A percentile compares a stretch with the other conserved stretches of the same genome.
Evolutionary conservation across 805 yeast species (phyloP).

Genomic region (Nakazawaea molendinolei): DNA sequence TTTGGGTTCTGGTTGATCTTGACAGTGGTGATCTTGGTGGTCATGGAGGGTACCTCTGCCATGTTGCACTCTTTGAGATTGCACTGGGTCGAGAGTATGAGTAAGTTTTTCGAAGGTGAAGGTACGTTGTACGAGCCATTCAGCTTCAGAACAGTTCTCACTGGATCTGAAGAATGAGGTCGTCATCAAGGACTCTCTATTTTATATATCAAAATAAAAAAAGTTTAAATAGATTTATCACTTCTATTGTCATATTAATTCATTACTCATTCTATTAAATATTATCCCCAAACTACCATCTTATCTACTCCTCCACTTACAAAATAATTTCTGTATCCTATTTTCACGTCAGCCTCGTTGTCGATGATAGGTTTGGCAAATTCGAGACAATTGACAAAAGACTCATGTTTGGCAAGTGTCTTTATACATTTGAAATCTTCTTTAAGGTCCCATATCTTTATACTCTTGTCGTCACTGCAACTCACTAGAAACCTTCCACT

Average conservation of each 20-base stretch:
- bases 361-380: conserved; percentile 40
- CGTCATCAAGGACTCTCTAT: too few relatives aligned
- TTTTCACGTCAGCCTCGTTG: conserved; percentile 2
- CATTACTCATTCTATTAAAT: too few relatives aligned
- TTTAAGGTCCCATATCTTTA: conserved; percentile 72
- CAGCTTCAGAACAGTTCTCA: conserved; percentile 31
- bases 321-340: conserved; percentile 9
- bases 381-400: conserved; percentile 59
- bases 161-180: too few relatives aligned
- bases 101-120: conserved; percentile 73
- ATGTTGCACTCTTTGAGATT: conserved; percentile 72
- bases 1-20: conserved; percentile 74
- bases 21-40: conserved; percentile 61
- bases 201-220: background rate
- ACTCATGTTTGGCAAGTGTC: conserved; percentile 59
- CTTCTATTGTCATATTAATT: background rate
- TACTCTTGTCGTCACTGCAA: conserved; percentile 72
- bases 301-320: conserved; percentile 13
- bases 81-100: conserved; percentile 83
- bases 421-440: conserved; percentile 35
- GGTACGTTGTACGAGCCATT: conserved; percentile 66
- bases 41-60: conserved; percentile 83
- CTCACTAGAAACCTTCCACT: conserved; percentile 63
- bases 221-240: background rate
- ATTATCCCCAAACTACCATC: conserved; percentile 8